A percentile compares a stretch with the other conserved stretches of the same genome.
Conservation (phyloP, 805 yeast species). For the Kodamaea hsintzibuensis region DNA sequence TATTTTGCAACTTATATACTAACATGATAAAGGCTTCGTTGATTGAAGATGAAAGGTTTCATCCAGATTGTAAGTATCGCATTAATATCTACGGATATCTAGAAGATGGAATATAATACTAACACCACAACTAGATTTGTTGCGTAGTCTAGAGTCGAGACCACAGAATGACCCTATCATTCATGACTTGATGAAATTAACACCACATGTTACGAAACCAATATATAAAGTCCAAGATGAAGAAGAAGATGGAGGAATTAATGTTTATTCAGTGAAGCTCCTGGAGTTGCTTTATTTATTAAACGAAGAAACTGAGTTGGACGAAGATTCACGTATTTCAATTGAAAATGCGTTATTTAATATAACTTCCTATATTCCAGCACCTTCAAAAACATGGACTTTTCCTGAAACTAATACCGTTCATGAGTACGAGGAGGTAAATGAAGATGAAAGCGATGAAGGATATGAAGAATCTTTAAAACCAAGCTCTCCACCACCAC, state of each 20-base stretch:
- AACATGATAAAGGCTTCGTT: constrained; percentile 4
- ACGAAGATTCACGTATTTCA: constrained; percentile 29
- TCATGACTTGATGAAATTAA: constrained; percentile 32
- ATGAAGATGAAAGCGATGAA: constrained; percentile 3
- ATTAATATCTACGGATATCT: background rate
- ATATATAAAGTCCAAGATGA: constrained; percentile 7
- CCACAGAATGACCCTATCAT: constrained; percentile 30
- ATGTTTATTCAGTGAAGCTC: constrained; percentile 33
- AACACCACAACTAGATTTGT: constrained; percentile 2
- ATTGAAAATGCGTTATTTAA: constrained; percentile 29
- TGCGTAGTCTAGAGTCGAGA: constrained; percentile 1
- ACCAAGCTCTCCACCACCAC: constrained; percentile 7
- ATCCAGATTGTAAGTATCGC: constrained; percentile 10
- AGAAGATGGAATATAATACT: background rate
- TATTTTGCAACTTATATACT: constrained; percentile 2
- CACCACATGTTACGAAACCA: constrained; percentile 22
- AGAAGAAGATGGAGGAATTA: constrained; percentile 21
- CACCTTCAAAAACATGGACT: constrained; percentile 14
- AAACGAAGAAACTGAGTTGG: constrained; percentile 26
- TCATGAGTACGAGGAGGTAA: background rate
- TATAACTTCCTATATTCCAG: constrained; percentile 28
- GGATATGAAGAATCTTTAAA: background rate
- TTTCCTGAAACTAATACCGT: constrained; percentile 7
- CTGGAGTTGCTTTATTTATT: constrained; percentile 30
- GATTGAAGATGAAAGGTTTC: constrained; percentile 6